phyloP scores from a whole-genome alignment of 768 basidiomycete genomes.

The Lactarius tabidus region DNA sequence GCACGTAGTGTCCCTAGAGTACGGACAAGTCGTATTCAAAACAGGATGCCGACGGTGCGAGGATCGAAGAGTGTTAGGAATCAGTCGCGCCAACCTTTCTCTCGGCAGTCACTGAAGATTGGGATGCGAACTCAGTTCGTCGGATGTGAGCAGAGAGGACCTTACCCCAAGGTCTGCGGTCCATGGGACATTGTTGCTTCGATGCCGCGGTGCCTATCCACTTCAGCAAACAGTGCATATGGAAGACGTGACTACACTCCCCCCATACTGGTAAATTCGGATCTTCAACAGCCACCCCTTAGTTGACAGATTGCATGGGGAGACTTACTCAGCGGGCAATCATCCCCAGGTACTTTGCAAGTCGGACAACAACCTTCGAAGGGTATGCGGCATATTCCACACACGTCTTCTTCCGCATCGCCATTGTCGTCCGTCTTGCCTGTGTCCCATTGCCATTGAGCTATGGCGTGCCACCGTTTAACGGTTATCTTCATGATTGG shows the following conservation, averaged over 20 bases:
- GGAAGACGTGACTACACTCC: slow-evolving; percentile 95
- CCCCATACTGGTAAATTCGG: slow-evolving; percentile 76
- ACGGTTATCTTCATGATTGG: slow-evolving; percentile 70
- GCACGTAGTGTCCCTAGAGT: too few species aligned
- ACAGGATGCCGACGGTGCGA: too few species aligned
- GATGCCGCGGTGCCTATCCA: slow-evolving; percentile 90
- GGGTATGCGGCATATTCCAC: slow-evolving; percentile 87
- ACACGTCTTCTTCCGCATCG: slow-evolving; percentile 61
- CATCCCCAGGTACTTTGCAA: slow-evolving; percentile 96
- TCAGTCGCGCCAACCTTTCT: slow-evolving; percentile 39
- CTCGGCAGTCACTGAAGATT: slow-evolving; percentile 47
- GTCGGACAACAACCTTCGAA: slow-evolving; percentile 95
- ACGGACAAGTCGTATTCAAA: too few species aligned
- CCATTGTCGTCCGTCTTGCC: slow-evolving; percentile 44
- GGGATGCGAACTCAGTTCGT: not conserved
- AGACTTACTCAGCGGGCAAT: slow-evolving; percentile 81
- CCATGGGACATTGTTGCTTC: slow-evolving; percentile 99
- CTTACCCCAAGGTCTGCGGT: slow-evolving; percentile 88
- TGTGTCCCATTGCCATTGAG: slow-evolving; percentile 84
- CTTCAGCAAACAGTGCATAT: slow-evolving; percentile 97
- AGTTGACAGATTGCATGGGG: not conserved
- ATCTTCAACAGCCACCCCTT: not conserved
- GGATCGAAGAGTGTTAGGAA: not conserved
- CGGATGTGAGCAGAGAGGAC: slow-evolving; percentile 14
- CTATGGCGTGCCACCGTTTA: slow-evolving; percentile 85